A percentile compares a stretch with the other conserved stretches of the same genome.
phyloP scores from a whole-genome alignment of 805 yeast species.

The Nakazawaea wyomingensis region DNA sequence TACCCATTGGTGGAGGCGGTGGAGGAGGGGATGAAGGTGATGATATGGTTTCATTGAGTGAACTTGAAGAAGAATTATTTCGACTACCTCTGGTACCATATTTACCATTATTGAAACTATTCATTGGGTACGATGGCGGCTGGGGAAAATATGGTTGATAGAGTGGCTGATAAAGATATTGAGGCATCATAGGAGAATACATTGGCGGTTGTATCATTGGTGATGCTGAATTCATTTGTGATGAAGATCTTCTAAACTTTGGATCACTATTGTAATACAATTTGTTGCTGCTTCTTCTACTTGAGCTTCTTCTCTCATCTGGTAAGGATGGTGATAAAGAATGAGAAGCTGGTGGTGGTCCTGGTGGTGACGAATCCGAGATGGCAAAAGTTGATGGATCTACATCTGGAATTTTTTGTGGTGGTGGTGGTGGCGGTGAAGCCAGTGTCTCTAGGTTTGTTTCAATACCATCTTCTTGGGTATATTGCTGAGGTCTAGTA shows the following conservation, averaged over 20 bases:
- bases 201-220: conserved; percentile 3
- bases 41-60: conserved; percentile 5
- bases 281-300: conserved; percentile 1
- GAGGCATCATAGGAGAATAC: neutral
- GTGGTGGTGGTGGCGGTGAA: too few species aligned
- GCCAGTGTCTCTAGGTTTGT: too few species aligned
- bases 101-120: neutral
- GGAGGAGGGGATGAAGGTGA: conserved; percentile 6
- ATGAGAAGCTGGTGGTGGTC: neutral
- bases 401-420: too few species aligned
- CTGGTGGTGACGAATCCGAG: neutral
- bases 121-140: conserved; percentile 3
- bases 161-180: conserved; percentile 3
- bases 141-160: conserved; percentile 6
- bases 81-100: neutral
- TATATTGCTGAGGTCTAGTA: too few species aligned
- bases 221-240: neutral
- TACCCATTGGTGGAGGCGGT: conserved; percentile 3
- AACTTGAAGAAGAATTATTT: conserved; percentile 7
- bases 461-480: too few species aligned
- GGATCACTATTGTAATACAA: neutral
- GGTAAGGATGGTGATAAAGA: neutral
- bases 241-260: conserved; percentile 4
- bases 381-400: too few species aligned
- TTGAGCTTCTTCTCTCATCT: neutral